Base-by-base conservation (phyloP, 2,329 filamentous ascomycete species). In the Pseudocercospora macadamiae region DNA sequence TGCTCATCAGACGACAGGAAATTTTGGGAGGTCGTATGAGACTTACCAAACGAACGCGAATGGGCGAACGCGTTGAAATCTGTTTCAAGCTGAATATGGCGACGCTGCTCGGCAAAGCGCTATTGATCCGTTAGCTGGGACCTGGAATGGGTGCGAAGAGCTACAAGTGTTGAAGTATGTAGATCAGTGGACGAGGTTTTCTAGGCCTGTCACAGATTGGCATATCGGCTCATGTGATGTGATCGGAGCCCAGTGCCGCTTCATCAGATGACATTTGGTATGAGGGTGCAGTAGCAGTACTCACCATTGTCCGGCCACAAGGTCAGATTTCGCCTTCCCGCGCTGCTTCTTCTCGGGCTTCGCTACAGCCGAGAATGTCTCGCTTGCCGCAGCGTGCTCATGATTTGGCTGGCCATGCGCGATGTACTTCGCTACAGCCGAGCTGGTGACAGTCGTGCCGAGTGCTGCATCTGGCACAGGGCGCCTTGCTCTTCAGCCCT, bases 171-270 rank as follows among this genome's bases (percentile, higher is more conserved):
- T 16, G 44, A 19, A 23, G 19, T 28, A 18, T 32, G 48, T 48
- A 62, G 45, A 68, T 76, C 74, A 76, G 74, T 75, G 73, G 74
- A 74, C 74, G 70, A 76, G 74, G 74, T 76, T 76, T 76, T 75
- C 73, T 75, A 75, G 73, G 74, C 73, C 74, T 76, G 74, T 74
- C 74, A 63, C 73, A 74, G 65, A 74, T 58, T 70, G 71, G 72
- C 66, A 58, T 73, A 67, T 73, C 68, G 63, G 63, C 68, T 70
- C 69, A 70, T 68, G 61, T 58, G 57, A 60, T 57, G 23, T 59
- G 73, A 37, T 60, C 72, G 72, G 72, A 73, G 72, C 72, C 72
- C 72, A 74, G 72, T 74, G 72, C 72, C 72, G 64, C 55, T 68
- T 73, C 72, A 73, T 74, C 72, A 73, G 48, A 58, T 55, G 52